Conservation (phyloP, 139 green algal genomes). For the Yamagishiella unicocca region DNA sequence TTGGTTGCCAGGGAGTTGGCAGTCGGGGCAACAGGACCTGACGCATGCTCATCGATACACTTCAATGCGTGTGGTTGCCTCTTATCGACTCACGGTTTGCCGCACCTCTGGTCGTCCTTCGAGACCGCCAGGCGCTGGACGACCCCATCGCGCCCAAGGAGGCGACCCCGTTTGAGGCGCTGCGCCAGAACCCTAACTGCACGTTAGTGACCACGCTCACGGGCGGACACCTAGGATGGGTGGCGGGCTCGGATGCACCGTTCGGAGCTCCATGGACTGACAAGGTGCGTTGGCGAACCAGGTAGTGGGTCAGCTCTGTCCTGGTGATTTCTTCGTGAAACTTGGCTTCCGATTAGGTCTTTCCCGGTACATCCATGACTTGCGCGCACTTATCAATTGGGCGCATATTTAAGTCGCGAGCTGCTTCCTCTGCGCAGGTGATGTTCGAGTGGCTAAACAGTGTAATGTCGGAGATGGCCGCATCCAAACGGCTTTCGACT, state of each 20-base stretch:
- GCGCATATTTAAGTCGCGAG: too few species aligned
- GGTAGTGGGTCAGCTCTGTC: too few species aligned
- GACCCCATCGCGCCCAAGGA: conserved; percentile 90
- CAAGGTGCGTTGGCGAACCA: neutral
- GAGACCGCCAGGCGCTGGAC: conserved; percentile 69
- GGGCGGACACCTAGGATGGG: conserved; percentile 75
- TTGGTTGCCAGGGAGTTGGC: too few species aligned
- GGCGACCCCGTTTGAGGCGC: conserved; percentile 78
- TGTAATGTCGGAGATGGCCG: conserved; percentile 5
- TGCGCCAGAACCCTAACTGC: conserved; percentile 76
- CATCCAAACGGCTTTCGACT: neutral
- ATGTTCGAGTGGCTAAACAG: conserved; percentile 52
- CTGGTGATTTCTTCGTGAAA: too few species aligned
- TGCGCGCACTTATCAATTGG: too few species aligned
- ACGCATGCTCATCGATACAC: too few species aligned
- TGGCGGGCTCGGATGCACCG: conserved; percentile 15
- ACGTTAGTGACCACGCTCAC: conserved; percentile 66
- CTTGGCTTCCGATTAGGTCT: too few species aligned
- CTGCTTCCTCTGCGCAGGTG: conserved; percentile 27
- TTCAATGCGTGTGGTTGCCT: too few species aligned
- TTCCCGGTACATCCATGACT: too few species aligned
- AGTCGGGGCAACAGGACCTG: too few species aligned
- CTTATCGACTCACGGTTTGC: too few species aligned
- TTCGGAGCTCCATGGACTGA: conserved; percentile 65
- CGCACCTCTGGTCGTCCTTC: too few species aligned